phyloP scores from a whole-genome alignment of 345 rosid species.

The Rhodamnia argentea region DNA sequence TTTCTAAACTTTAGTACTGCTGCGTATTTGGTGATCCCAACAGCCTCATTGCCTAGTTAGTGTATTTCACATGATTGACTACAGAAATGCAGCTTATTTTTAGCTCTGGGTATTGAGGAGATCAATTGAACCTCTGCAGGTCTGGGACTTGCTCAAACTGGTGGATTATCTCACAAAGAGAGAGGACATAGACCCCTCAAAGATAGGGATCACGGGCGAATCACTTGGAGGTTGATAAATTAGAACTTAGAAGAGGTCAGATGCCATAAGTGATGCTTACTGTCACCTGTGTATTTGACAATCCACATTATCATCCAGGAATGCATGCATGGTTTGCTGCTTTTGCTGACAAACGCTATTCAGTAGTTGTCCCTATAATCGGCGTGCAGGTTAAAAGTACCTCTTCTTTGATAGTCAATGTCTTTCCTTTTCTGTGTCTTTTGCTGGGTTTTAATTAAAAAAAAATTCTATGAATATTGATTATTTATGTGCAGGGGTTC shows the following conservation, averaged over 20 bases:
- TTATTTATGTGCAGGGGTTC: constrained; percentile 33
- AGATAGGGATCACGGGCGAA: constrained; percentile 88
- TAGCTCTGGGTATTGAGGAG: not conserved
- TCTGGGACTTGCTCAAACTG: constrained; percentile 84
- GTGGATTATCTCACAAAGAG: constrained; percentile 75
- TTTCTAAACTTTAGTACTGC: not conserved
- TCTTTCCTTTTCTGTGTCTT: not conserved
- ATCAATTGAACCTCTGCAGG: constrained; percentile 21
- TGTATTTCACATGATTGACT: not conserved
- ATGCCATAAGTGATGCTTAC: not conserved
- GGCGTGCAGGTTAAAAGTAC: constrained; percentile 44
- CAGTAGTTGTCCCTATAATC: constrained; percentile 66
- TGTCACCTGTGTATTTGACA: not conserved
- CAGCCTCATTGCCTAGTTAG: not conserved
- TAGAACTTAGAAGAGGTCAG: not conserved
- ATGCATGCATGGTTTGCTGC: constrained; percentile 99
- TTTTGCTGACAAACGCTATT: constrained; percentile 58
- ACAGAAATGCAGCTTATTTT: not conserved
- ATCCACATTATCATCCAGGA: constrained; percentile 29
- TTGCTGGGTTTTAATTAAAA: fast-evolving
- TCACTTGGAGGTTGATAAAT: constrained; percentile 77
- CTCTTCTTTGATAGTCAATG: not conserved
- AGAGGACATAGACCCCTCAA: constrained; percentile 60
- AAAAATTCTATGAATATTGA: not conserved
- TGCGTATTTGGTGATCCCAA: not conserved